Evolutionary conservation across 352 stramenopile species (phyloP), one percentile per base, ranked within the genome.

Genomic region (Globisporangium polare): DNA sequence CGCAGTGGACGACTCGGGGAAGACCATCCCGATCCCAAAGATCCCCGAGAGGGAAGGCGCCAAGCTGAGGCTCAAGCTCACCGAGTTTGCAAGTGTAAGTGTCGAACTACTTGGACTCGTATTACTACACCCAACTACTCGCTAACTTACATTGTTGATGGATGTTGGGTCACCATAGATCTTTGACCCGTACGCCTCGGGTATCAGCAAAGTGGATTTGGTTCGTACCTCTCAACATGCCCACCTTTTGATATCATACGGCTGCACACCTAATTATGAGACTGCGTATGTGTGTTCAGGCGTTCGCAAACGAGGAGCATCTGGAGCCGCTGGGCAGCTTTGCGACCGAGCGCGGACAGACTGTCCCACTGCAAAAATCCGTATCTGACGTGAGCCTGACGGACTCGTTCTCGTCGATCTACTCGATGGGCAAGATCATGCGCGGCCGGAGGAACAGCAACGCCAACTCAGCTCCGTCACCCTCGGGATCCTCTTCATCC

Each of bases 291-390:
- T 27, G 3, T 27, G 10, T 9, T 22, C n/a, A 92, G 83, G 85
- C 83, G 2, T 94, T 89, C 63, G 77, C 81, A 27, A 89, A 90
- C 43, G 82, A 94, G 26, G 85, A 94, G 45, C 75, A 92, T 37
- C 71, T 92, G n/a, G 81, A 88, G 35, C 85, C 85, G 0, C 88
- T 94, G 26, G 79, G 80, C 13, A 86, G 81, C 59, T 92, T 92
- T 53, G 72, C 68, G 8, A 82, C 75, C 0, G 83, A 92, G 49
- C 70, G 75, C 37, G 83, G 85, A 9, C 84, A 92, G 49, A 92
- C 81, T 1, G 72, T 94, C 43, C 81, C 83, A 26, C 62, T 92
- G 45, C 60, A 64, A 9, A 88, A 80, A 56, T 83, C 75, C 3
- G 69, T 83, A 31, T 86, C 80, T 1, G 80, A 90, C 35, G 76